phyloP scores from a whole-genome alignment of 352 stramenopile species.

The Globisporangium nunn region DNA sequence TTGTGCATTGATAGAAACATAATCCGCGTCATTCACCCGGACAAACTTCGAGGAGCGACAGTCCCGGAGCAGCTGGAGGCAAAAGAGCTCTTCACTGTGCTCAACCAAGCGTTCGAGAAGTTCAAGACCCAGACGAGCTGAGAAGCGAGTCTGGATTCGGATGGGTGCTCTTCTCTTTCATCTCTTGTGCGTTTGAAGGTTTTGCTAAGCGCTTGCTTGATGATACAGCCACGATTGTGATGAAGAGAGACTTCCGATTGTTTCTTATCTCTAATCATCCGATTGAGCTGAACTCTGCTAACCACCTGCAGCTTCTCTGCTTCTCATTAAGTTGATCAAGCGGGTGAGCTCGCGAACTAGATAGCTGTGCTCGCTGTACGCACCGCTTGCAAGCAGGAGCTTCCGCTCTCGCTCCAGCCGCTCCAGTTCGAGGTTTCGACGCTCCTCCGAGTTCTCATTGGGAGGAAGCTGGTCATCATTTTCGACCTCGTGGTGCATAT shows the following conservation, averaged over 20 bases:
- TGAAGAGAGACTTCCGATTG: background rate
- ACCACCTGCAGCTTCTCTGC: constrained; percentile 7
- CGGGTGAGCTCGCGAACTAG: constrained; percentile 62
- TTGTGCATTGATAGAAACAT: constrained; percentile 50
- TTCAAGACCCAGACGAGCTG: constrained; percentile 53
- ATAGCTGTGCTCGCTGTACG: constrained; percentile 56
- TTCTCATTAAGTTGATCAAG: constrained; percentile 29
- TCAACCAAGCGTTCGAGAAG: constrained; percentile 86
- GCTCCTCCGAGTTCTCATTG: background rate
- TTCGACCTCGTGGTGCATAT: constrained; percentile 2
- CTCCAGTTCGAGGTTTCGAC: constrained; percentile 21
- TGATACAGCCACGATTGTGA: background rate
- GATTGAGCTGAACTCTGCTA: background rate
- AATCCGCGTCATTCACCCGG: constrained; percentile 81
- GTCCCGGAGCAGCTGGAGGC: constrained; percentile 78
- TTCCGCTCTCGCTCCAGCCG: constrained; percentile 48
- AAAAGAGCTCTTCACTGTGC: constrained; percentile 82
- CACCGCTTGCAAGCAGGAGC: constrained; percentile 46
- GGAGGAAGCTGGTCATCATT: constrained; percentile 2
- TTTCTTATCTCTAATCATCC: background rate
- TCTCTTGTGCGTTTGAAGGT: background rate
- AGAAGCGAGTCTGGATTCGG: background rate
- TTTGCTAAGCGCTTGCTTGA: background rate
- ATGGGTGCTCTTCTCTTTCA: background rate
- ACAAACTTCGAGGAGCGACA: constrained; percentile 74